These are phyloP conservation scores for Solanum pinnatisectum DNA, from an alignment of 257 asterid species.

Conservation along the genomic window DNA sequence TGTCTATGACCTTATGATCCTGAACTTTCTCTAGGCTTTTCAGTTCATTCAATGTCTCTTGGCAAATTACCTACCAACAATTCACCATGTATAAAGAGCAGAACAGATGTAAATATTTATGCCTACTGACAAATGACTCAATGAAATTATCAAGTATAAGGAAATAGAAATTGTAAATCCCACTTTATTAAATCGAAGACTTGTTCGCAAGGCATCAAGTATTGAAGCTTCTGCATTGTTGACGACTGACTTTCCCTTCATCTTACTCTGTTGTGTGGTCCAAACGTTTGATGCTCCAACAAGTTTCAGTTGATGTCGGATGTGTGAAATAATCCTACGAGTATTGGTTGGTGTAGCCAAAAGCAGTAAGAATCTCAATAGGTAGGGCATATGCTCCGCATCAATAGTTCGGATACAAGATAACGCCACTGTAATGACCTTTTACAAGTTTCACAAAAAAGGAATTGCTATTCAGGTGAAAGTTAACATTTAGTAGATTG, in stretches of 20 bases:
- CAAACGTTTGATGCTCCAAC: conserved; percentile 37
- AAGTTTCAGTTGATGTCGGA: conserved; percentile 58
- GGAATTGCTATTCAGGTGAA: neutral
- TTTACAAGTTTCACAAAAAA: conserved; percentile 2
- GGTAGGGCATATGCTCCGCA: conserved; percentile 66
- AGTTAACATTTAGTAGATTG: neutral
- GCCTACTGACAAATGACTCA: neutral
- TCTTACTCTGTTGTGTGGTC: conserved; percentile 38
- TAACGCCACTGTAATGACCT: conserved; percentile 64
- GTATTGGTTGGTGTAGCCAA: conserved; percentile 65
- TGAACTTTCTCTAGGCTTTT: conserved; percentile 55
- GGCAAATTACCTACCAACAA: conserved; percentile 50
- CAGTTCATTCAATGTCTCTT: conserved; percentile 67
- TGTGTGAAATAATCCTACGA: conserved; percentile 57
- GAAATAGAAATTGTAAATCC: conserved; percentile 15
- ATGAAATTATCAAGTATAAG: neutral
- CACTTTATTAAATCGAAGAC: conserved; percentile 71
- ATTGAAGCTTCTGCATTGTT: conserved; percentile 50
- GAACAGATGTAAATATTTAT: neutral
- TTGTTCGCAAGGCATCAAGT: conserved; percentile 68
- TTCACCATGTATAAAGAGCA: conserved; percentile 5
- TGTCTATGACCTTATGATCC: conserved; percentile 68
- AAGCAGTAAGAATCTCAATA: conserved; percentile 66
- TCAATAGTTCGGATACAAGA: conserved; percentile 83
- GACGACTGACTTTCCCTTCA: conserved; percentile 54